Evolutionary conservation across 176 grass and related monocot species (phyloP), one percentile per base, ranked within the genome.

Genomic region (Miscanthus lutarioriparius): DNA sequence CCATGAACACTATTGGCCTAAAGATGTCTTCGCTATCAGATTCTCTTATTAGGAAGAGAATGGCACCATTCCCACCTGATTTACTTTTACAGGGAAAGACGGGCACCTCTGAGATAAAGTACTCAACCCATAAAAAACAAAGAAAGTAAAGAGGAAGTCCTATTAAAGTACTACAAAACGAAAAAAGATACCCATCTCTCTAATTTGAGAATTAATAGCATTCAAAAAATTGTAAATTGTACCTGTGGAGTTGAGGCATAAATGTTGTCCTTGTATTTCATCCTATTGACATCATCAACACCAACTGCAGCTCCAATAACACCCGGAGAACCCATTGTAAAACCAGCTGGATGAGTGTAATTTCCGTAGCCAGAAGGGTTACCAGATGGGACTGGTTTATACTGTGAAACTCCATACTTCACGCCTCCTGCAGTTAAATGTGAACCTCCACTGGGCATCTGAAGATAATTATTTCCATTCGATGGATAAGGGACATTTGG

Each of bases 251-350:
- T 88, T 45, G 88, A 86, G 3, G 84, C 86, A 83, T 95, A 92
- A 37, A 95, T 87, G 72, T 83, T 92, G 67, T 95, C 93, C 73
- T 95, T 95, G 76, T 88, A 95, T 23, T 95, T 95, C 39, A 90
- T 74, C 76, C 90, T 92, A 67, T 82, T 88, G 38, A 88, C 80
- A 43, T 95, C 93, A 39, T 95, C 93, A 48, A 88, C 79, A 37
- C 93, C 90, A 84, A 89, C 49, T 64, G 80, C 83, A 76, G 68
- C 88, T 58, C 93, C 90, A 86, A 95, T 89, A 66, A 91, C 78
- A 92, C 90, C 93, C 79, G 90, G 88, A 80, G 92, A 88, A 70
- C 75, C 81, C n/a, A 95, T 78, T 25, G 90, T 84, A 70, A 76
- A 95, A 70, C 92, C 88, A 83, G 90, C 80, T 64, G 93, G 87